Base-by-base conservation (phyloP, 1,139 yeast species). In the Candida neerlandica region DNA sequence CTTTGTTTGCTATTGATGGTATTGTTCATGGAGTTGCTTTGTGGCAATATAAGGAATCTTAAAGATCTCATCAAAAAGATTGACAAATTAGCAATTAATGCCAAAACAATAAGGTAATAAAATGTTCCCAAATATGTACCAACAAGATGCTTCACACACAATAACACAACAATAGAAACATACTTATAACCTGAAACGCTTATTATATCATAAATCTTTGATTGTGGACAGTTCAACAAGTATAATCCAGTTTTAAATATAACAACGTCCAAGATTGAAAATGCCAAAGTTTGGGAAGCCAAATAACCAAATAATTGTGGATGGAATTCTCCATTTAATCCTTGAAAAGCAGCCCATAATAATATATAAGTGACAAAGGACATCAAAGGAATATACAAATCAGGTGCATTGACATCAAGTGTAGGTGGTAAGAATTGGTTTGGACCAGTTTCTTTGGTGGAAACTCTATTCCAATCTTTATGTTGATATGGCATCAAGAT, bases 181-280 rank as follows among this genome's bases (percentile, higher is more conserved):
- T 91, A 95, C 67, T 95, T 95, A 76, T 95, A 95, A 29, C 99
- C 97, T 47, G 95, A 86, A 68, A 89, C 94, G 56, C 97, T 88
- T 10, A 89, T 80, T 54, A 94, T 76, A 66, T 95, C 99, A 77
- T 94, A 85, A 45, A 88, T 72, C 50, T 77, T 67, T 45, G 73
- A 83, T 77, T 57, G 87, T 63, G 61, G 86, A 80, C 80, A 75
- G 57, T 67, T 73, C 52, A 77, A 65, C 51, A 77, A 66, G 57
- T 77, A 76, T 54, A 76, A 70, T 1, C 81, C 81, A 14, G 72
- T 62, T 54, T 70, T 71, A 59, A 77, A 75, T n/a, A 76, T 61
- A 38, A 64, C 60, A 16, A 76, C 73, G 69, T 95, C 99, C 52
- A 89, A 64, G 19, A 89, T 64, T 51, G 90, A 81, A 62, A 90